Evolutionary conservation across 169 alveolate genomes (phyloP).

Genomic region (Cystoisospora suis): DNA sequence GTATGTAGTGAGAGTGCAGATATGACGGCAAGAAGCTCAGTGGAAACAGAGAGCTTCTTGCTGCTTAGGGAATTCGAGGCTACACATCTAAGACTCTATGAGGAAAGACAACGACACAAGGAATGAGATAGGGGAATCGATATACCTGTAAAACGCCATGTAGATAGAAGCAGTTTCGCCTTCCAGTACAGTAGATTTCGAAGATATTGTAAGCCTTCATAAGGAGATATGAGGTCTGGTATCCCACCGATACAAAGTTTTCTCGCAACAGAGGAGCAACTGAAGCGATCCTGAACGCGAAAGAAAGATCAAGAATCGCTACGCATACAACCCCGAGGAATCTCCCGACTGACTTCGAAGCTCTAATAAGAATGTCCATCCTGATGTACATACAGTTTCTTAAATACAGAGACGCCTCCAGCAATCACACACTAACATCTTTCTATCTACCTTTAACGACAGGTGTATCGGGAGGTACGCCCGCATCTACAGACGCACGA

Average conservation of each 20-base stretch:
- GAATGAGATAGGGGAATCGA: neutral
- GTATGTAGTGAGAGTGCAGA: too few relatives aligned
- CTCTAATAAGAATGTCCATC: too few relatives aligned
- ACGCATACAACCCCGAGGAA: neutral
- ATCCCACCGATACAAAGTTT: slow-evolving; percentile 3
- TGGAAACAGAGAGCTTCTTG: too few relatives aligned
- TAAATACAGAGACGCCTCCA: too few relatives aligned
- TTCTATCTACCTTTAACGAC: neutral
- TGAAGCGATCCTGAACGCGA: neutral
- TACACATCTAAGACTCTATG: too few relatives aligned
- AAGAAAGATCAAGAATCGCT: neutral
- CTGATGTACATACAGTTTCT: too few relatives aligned
- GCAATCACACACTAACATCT: too few relatives aligned
- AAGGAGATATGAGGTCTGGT: slow-evolving; percentile 9
- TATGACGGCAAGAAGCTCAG: too few relatives aligned
- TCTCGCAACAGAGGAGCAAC: neutral
- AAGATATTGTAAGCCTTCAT: slow-evolving; percentile 3
- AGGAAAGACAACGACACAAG: neutral
- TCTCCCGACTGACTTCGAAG: too few relatives aligned
- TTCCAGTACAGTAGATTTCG: slow-evolving; percentile 23
- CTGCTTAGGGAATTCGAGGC: too few relatives aligned
- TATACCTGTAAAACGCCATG: slow-evolving; percentile 10
- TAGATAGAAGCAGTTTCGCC: slow-evolving; percentile 3
- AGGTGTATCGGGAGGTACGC: neutral
- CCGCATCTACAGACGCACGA: neutral